Base-by-base conservation (phyloP, 2,329 filamentous ascomycete species). In the Colletotrichum acutatum region DNA sequence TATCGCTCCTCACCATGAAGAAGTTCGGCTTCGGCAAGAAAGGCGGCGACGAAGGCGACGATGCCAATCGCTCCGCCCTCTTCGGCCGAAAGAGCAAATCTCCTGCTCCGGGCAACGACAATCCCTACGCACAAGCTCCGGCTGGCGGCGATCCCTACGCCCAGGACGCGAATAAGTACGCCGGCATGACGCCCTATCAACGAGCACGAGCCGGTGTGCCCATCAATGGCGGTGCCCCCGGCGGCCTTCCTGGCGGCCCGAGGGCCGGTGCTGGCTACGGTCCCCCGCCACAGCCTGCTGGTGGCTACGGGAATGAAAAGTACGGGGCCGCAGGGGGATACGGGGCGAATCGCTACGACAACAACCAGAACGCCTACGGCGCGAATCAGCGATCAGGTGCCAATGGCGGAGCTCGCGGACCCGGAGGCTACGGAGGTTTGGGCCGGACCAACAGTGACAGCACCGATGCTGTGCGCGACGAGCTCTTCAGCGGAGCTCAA, bases 401-500 rank as follows among this genome's bases (percentile, higher is more conserved):
- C 11, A 75, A 80, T 34, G 79, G 79, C 52, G 78, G 82, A 71
- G 49, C 66, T 26, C 81, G 84, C 76, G 87, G 88, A 14, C 85
- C 87, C 12, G 88, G 89, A 59, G 90, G 90, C 32, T 92, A 92
- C 75, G 90, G 91, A 46, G 90, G 90, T 7, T 82, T 92, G 69
- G 89, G 89, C 58, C 83, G 84, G 61, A 80, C 80, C 37, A 83
- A 84, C 61, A 84, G 83, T 72, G 81, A 78, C 59, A 78, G 82
- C 63, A 84, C 84, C 5, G 89, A 91, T 68, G 83, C 82, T 71
- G 88, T 91, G 75, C 87, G 91, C 53, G 89, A 92, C 78, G 90
- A 88, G 32, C 86, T 94, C 4, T 94, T 94, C 72, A 76, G 88
- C 11, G 87, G 87, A 59, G 90, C 89, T 2, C 82, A 87, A 37